Conservation (phyloP, 768 basidiomycete species). For the Phlebiopsis flavidoalba region DNA sequence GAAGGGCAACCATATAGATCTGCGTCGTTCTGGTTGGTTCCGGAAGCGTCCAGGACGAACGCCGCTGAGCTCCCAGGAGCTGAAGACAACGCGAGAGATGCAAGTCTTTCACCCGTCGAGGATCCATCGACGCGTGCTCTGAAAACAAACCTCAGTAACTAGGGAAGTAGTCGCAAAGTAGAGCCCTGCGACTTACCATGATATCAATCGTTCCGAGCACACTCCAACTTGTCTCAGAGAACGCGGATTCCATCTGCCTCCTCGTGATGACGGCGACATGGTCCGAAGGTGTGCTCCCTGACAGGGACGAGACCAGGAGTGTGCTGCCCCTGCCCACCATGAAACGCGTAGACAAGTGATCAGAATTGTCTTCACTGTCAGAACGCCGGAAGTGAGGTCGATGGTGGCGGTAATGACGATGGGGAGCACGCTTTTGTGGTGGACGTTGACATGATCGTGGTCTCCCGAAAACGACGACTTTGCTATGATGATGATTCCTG, state of each 20-base stretch:
- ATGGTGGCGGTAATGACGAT: background rate
- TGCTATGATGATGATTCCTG: conserved; percentile 15
- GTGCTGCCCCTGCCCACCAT: background rate
- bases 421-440: conserved; percentile 10
- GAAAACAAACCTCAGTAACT: background rate
- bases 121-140: conserved; percentile 34
- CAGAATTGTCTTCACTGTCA: background rate
- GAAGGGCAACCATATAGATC: conserved; percentile 21
- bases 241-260: conserved; percentile 6
- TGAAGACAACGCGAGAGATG: conserved; percentile 33
- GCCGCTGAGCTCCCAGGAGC: conserved; percentile 7
- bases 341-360: background rate
- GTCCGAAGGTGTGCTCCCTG: background rate
- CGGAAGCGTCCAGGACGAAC: conserved; percentile 30
- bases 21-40: conserved; percentile 21
- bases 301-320: background rate
- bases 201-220: conserved; percentile 44
- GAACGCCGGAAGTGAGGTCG: background rate
- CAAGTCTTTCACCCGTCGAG: conserved; percentile 29
- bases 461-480: conserved; percentile 16
- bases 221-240: conserved; percentile 17
- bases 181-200: conserved; percentile 35
- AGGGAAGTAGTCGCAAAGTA: background rate
- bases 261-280: conserved; percentile 13
- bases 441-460: conserved; percentile 19